Evolutionary conservation across 495 filamentous ascomycete genomes (phyloP), one percentile per base, ranked within the genome.

Genomic region (Aspergillus sclerotiicarbonarius): DNA sequence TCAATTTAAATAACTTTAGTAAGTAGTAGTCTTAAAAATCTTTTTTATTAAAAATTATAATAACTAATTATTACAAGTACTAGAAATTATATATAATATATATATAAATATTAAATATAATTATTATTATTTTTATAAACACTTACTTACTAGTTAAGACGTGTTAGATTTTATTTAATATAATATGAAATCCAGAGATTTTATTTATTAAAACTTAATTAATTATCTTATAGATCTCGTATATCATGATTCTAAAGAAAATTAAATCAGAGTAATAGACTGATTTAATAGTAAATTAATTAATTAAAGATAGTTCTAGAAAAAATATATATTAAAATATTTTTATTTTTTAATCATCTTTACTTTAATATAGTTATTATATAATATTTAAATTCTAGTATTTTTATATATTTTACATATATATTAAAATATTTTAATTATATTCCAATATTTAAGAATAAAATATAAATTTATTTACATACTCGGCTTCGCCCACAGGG

Each of bases 31-130:
- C 59, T 1, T 49, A 25, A 29, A 67, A 64, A 0, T 58, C 64
- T 8, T 44, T 54, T 37, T 76, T 78, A 9, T 64, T 58, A 0
- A 74, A 65, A 0, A 67, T 60, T 0, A 76, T 54, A 13, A 62
- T 74, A 15, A 55, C 63, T 0, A 59, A 63, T 33, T 59, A n/a
- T n/a, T n/a, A n/a, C n/a, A n/a, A n/a, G n/a, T n/a, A n/a, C n/a
- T n/a, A n/a, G n/a, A n/a, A n/a, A n/a, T n/a, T n/a, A n/a, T n/a
- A n/a, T n/a, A n/a, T n/a, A n/a, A n/a, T n/a, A n/a, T n/a, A n/a
- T n/a, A n/a, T n/a, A n/a, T n/a, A n/a, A n/a, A n/a, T n/a, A n/a
- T n/a, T n/a, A n/a, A n/a, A n/a, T n/a, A n/a, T n/a, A n/a, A n/a
- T n/a, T n/a, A n/a, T n/a, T n/a, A n/a, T n/a, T n/a, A n/a, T n/a